Percentiles rank a stretch among this genome's conserved stretches.
Conservation (phyloP, 805 yeast species). For the Cyberlindnera lachancei region DNA sequence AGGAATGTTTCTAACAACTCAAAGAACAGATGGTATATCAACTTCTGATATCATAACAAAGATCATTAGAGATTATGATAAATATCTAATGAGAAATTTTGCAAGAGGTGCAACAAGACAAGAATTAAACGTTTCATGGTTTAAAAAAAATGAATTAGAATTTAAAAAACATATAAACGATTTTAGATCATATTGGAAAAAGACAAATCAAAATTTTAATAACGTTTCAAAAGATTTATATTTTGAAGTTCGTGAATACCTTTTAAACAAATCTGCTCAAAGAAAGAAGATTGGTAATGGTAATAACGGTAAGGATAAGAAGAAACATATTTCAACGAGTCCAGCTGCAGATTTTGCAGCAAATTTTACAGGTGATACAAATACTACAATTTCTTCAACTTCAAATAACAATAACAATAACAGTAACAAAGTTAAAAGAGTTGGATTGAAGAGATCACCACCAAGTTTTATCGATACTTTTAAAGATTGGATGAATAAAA, state of each 20-base stretch:
- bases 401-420: no score
- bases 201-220: slow-evolving; percentile 59
- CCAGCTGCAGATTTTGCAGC: slow-evolving; percentile 32
- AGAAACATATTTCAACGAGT: slow-evolving; percentile 6
- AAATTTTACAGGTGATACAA: slow-evolving; percentile 56
- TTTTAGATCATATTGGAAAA: slow-evolving; percentile 79
- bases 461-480: slow-evolving; percentile 7
- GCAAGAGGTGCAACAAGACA: slow-evolving; percentile 97
- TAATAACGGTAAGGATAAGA: slow-evolving; percentile 14
- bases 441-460: no score
- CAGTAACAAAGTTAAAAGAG: no score
- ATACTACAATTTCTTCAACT: slow-evolving; percentile 15
- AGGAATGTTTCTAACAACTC: slow-evolving; percentile 93
- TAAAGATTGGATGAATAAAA: slow-evolving; percentile 29
- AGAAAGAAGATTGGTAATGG: slow-evolving; percentile 8
- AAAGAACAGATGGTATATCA: slow-evolving; percentile 93
- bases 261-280: slow-evolving; percentile 37
- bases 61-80: slow-evolving; percentile 92
- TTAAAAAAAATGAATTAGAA: slow-evolving; percentile 93
- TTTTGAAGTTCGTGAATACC: slow-evolving; percentile 73
- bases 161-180: slow-evolving; percentile 84
- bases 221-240: slow-evolving; percentile 76
- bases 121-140: slow-evolving; percentile 94
- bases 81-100: slow-evolving; percentile 92
- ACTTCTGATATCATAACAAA: slow-evolving; percentile 95